phyloP scores from a whole-genome alignment of 495 filamentous ascomycete species.

The Pyronema omphalodes region DNA sequence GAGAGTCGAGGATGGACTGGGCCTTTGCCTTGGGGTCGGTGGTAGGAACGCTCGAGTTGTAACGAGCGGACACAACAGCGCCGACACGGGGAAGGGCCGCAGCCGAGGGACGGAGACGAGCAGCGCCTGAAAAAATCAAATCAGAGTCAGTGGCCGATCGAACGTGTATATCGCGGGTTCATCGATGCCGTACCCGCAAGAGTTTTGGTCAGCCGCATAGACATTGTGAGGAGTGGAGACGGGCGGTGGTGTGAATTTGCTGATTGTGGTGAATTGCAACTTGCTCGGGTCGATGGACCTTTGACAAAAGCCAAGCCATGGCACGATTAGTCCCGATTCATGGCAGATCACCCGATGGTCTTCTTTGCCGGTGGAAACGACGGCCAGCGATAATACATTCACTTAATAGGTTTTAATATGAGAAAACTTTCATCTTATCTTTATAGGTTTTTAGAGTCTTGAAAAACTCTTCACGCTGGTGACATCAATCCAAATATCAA shows the following conservation, averaged over 20 bases:
- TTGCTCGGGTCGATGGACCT: slow-evolving; percentile 4
- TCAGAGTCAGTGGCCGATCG: neutral
- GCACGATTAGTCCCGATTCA: neutral
- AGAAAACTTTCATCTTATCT: no score
- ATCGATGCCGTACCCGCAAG: slow-evolving; percentile 15
- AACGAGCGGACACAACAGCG: slow-evolving; percentile 43
- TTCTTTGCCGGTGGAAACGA: no score
- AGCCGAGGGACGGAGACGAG: slow-evolving; percentile 54
- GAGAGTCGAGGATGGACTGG: slow-evolving; percentile 76
- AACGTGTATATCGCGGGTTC: neutral
- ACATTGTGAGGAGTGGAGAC: slow-evolving; percentile 14
- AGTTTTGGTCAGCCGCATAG: slow-evolving; percentile 23
- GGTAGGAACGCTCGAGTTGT: slow-evolving; percentile 56
- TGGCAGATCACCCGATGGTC: neutral
- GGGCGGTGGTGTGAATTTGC: neutral
- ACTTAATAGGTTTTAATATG: no score
- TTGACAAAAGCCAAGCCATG: neutral
- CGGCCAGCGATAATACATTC: no score
- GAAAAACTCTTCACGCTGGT: no score
- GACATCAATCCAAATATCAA: no score
- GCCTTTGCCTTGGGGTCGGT: slow-evolving; percentile 78
- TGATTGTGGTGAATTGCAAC: slow-evolving; percentile 1
- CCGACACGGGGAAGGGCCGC: slow-evolving; percentile 35
- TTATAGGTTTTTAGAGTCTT: no score
- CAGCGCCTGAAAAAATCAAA: slow-evolving; percentile 44